A percentile compares a stretch with the other conserved stretches of the same genome.
These are phyloP conservation scores for Thelephora ganbajun DNA, from an alignment of 768 basidiomycete genomes.

Conservation along the genomic window DNA sequence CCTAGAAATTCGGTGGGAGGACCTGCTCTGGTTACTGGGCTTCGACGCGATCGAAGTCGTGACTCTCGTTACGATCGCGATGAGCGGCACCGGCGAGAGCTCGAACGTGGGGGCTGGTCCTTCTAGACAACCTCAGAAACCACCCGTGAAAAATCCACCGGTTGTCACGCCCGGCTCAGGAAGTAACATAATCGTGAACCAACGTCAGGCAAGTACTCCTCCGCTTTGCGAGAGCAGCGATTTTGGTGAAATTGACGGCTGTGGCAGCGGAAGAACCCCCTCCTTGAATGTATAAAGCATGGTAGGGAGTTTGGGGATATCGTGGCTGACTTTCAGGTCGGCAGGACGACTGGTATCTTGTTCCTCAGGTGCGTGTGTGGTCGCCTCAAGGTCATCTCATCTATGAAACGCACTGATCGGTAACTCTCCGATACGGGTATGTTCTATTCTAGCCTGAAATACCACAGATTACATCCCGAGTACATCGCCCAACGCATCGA, in stretches of 20 bases:
- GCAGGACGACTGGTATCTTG: conserved; percentile 81
- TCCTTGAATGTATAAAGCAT: conserved; percentile 78
- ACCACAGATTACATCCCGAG: conserved; percentile 94
- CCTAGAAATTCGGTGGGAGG: too few relatives aligned
- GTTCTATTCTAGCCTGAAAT: conserved; percentile 64
- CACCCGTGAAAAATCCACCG: conserved; percentile 13
- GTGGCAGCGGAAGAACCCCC: conserved; percentile 67
- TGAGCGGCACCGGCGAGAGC: too few relatives aligned
- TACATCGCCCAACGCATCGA: conserved; percentile 90
- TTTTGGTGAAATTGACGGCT: neutral
- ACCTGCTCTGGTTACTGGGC: too few relatives aligned
- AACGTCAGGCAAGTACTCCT: conserved; percentile 13
- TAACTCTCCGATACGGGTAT: too few relatives aligned
- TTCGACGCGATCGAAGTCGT: too few relatives aligned
- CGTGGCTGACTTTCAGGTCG: conserved; percentile 89
- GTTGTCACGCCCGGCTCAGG: conserved; percentile 20
- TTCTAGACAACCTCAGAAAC: too few relatives aligned
- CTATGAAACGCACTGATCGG: too few relatives aligned
- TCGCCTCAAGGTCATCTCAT: neutral
- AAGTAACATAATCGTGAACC: conserved; percentile 21
- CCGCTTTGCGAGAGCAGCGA: neutral
- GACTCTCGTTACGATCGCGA: too few relatives aligned
- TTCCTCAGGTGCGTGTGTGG: conserved; percentile 59
- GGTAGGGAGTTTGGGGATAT: conserved; percentile 94
- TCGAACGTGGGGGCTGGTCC: too few relatives aligned